A percentile compares a stretch with the other conserved stretches of the same genome.
These are phyloP conservation scores for Diutina sp. DNA, from an alignment of 1,139 yeast species.

Conservation along the genomic window DNA sequence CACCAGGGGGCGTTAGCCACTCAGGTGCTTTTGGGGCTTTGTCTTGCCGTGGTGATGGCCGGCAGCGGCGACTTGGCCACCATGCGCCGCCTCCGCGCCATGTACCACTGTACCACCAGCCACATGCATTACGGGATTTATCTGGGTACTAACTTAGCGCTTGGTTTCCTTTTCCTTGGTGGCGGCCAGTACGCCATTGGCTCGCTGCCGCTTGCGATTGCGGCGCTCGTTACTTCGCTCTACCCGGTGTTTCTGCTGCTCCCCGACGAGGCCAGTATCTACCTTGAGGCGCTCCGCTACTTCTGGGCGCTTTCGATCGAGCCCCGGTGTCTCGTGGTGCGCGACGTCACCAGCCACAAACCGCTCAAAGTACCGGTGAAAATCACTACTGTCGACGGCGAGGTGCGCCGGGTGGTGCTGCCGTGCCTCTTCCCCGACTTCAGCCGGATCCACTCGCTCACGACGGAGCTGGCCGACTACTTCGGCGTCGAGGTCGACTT, in stretches of 20 bases:
- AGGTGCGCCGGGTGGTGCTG: constrained; percentile 19
- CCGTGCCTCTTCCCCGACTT: constrained; percentile 67
- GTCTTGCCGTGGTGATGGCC: constrained; percentile 64
- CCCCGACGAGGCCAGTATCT: background rate
- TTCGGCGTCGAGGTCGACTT: constrained; percentile 33
- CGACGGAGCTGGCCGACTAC: constrained; percentile 29
- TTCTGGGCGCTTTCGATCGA: constrained; percentile 86
- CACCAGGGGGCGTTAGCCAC: constrained; percentile 29
- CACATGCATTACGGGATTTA: constrained; percentile 53
- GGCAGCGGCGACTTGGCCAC: constrained; percentile 83
- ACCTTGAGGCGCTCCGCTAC: constrained; percentile 77
- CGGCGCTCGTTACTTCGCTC: constrained; percentile 58
- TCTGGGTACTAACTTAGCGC: constrained; percentile 69
- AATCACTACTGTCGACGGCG: constrained; percentile 29
- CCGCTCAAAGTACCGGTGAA: constrained; percentile 41
- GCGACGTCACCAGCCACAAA: constrained; percentile 51
- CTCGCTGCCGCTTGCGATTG: constrained; percentile 52
- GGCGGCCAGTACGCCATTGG: constrained; percentile 86
- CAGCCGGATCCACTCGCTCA: constrained; percentile 28
- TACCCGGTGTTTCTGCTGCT: constrained; percentile 56
- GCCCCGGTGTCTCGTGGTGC: constrained; percentile 62
- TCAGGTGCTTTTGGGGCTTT: background rate
- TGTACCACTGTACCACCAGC: constrained; percentile 45
- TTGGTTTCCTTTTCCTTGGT: constrained; percentile 82
- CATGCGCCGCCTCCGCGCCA: constrained; percentile 55